Evolutionary conservation across 345 rosid genomes (phyloP).

Genomic region (Leavenworthia alabamica): DNA sequence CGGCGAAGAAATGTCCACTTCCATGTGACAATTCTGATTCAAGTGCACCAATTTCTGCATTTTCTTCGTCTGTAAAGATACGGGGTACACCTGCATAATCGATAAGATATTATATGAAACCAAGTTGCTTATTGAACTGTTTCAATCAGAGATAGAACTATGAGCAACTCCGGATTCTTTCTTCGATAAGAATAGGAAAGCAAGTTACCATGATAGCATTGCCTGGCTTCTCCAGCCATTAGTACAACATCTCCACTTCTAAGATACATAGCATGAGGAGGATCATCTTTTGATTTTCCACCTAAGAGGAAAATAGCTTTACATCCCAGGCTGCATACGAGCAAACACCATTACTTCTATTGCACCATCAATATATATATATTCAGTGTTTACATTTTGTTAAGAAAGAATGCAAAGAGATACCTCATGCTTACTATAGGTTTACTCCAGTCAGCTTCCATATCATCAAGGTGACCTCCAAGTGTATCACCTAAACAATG

Average conservation of each 20-base stretch:
- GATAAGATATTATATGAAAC: neutral
- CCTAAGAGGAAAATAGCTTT: conserved; percentile 93
- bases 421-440: conserved; percentile 97
- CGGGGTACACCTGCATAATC: conserved; percentile 66
- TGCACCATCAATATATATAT: neutral
- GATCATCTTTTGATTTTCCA: conserved; percentile 71
- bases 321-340: conserved; percentile 67
- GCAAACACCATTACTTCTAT: neutral
- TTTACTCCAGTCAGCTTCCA: conserved; percentile 96
- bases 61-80: conserved; percentile 59
- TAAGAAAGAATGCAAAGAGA: neutral
- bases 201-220: conserved; percentile 78
- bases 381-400: neutral
- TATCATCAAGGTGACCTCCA: conserved; percentile 95
- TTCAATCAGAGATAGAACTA: neutral
- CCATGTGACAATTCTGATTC: conserved; percentile 41
- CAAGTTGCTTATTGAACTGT: neutral
- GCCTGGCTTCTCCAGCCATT: conserved; percentile 94
- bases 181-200: neutral
- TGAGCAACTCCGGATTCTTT: neutral
- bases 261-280: conserved; percentile 82
- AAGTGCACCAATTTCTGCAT: conserved; percentile 53
- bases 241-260: conserved; percentile 90
- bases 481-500: conserved; percentile 64
- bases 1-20: conserved; percentile 36